phyloP scores from a whole-genome alignment of 202 grass and related monocot genomes.

The Panicum hallii region DNA sequence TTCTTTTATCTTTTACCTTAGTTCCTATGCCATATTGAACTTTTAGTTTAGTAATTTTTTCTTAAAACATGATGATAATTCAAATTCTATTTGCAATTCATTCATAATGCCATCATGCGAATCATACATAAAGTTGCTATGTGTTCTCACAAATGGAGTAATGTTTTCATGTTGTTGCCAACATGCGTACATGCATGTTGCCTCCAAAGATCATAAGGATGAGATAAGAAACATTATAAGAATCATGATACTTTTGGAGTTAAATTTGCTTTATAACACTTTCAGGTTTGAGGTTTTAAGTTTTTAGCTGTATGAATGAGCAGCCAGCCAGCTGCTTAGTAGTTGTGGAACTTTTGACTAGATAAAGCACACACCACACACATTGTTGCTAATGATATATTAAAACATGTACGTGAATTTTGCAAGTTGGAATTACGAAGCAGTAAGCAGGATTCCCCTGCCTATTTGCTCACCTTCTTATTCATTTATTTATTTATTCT shows the following conservation, averaged over 20 bases:
- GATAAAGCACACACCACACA: conserved; percentile 18
- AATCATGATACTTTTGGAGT: conserved; percentile 11
- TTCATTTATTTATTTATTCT: conserved; percentile 41
- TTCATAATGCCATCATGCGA: not conserved
- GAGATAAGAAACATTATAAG: conserved; percentile 19
- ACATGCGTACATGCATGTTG: conserved; percentile 16
- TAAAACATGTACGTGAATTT: conserved; percentile 26
- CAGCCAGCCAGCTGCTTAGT: conserved; percentile 17
- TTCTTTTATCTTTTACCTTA: not conserved
- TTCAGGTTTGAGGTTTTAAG: conserved; percentile 27
- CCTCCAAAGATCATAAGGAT: conserved; percentile 24
- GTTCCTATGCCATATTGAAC: not conserved
- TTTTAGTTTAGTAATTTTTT: conserved; percentile 41
- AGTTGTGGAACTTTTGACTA: conserved; percentile 12
- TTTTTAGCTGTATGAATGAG: conserved; percentile 42
- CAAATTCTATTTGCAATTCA: conserved; percentile 7
- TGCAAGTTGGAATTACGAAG: conserved; percentile 28
- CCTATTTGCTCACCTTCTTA: conserved; percentile 25
- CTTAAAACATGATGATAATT: conserved; percentile 34
- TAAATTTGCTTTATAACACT: conserved; percentile 18
- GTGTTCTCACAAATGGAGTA: conserved; percentile 2
- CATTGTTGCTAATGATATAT: conserved; percentile 13
- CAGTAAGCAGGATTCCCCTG: not conserved
- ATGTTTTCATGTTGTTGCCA: conserved; percentile 21
- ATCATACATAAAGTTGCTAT: not conserved